Conservation (phyloP, 768 basidiomycete species). For the Candolleomyces efflorescens region DNA sequence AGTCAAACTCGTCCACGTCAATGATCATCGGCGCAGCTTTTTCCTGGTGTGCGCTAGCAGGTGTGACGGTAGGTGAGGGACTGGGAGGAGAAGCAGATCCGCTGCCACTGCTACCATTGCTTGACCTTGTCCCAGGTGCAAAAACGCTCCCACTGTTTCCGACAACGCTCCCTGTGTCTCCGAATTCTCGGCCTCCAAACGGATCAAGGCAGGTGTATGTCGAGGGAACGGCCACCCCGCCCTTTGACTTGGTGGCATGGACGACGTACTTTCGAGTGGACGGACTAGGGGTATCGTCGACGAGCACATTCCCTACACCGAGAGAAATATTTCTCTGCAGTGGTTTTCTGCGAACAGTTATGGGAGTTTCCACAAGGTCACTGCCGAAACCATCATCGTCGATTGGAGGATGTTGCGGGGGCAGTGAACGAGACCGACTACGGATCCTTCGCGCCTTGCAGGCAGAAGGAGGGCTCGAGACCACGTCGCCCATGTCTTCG, state of each 20-base stretch:
- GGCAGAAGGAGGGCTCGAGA: conserved; percentile 26
- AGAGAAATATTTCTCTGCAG: background rate
- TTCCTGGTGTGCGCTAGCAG: conserved; percentile 16
- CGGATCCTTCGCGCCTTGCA: conserved; percentile 14
- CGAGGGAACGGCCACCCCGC: background rate
- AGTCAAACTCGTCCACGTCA: conserved; percentile 23
- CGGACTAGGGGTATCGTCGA: background rate
- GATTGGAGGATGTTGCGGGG: background rate
- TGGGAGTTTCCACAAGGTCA: conserved; percentile 1
- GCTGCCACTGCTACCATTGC: conserved; percentile 10
- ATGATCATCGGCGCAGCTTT: conserved; percentile 11
- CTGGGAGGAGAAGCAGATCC: conserved; percentile 26
- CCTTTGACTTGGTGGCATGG: background rate
- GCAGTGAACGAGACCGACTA: background rate
- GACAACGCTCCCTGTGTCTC: background rate
- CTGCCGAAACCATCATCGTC: background rate
- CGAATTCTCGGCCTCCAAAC: background rate
- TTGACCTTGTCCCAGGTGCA: background rate
- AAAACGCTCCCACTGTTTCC: background rate
- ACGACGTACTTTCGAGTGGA: background rate
- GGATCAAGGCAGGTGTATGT: background rate
- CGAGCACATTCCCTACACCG: background rate
- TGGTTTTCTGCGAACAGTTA: background rate
- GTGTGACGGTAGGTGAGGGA: conserved; percentile 34
- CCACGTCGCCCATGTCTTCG: conserved; percentile 5